phyloP scores from a whole-genome alignment of 345 rosid species.

The Syzygium oleosum region DNA sequence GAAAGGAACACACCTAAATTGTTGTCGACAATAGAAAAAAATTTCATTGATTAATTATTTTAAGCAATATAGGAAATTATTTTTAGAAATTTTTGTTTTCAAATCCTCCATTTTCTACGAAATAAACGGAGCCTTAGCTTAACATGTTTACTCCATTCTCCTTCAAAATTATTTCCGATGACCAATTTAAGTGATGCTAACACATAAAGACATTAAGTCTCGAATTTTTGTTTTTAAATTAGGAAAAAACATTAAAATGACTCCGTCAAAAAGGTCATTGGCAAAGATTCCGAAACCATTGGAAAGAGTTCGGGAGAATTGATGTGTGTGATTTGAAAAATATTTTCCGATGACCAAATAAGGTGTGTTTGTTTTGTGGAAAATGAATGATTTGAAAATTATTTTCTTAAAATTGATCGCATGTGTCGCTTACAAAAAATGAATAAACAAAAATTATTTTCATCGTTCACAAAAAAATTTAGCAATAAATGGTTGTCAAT shows the following conservation, averaged over 20 bases:
- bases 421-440: too few relatives aligned
- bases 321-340: too few relatives aligned
- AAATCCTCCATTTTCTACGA: background rate
- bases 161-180: background rate
- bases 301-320: too few relatives aligned
- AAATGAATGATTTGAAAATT: too few relatives aligned
- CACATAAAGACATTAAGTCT: background rate
- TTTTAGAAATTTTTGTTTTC: background rate
- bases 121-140: background rate
- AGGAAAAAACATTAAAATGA: background rate
- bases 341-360: too few relatives aligned
- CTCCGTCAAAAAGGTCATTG: background rate
- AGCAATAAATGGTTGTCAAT: too few relatives aligned
- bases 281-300: background rate
- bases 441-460: too few relatives aligned
- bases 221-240: background rate
- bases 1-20: background rate
- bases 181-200: background rate
- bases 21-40: background rate
- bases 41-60: background rate
- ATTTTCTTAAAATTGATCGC: too few relatives aligned
- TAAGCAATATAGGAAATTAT: accelerated
- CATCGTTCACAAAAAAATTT: too few relatives aligned
- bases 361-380: too few relatives aligned
- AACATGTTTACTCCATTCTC: accelerated